Conservation (phyloP, 257 asterid genomes). For the Jaltomata sinuosa region DNA sequence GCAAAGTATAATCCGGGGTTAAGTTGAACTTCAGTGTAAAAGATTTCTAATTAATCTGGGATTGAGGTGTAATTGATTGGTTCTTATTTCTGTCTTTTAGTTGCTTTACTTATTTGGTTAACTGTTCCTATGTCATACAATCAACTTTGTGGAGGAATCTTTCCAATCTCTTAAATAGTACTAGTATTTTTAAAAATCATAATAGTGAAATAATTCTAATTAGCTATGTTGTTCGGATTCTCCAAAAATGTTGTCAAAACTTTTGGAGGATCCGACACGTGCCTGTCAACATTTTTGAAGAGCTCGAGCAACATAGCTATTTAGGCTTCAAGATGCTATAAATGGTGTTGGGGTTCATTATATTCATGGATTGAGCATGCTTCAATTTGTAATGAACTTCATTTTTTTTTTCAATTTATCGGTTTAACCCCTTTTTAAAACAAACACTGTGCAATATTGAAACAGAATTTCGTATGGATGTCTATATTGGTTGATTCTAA, state of each 20-base stretch:
- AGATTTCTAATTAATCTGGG: neutral
- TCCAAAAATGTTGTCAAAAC: too few species aligned
- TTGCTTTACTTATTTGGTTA: neutral
- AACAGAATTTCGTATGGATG: neutral
- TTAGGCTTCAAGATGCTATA: neutral
- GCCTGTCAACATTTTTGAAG: neutral
- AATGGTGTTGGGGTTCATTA: neutral
- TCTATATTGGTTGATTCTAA: neutral
- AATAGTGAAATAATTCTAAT: neutral
- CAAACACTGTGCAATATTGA: too few species aligned
- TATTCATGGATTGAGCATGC: neutral
- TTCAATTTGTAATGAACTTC: neutral
- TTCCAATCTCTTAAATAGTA: too few species aligned
- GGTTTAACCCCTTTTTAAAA: too few species aligned
- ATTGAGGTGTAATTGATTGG: neutral
- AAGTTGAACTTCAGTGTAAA: neutral
- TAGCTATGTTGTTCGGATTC: neutral
- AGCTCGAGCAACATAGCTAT: neutral
- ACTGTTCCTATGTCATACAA: neutral
- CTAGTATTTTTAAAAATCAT: too few species aligned
- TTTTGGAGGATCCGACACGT: too few species aligned
- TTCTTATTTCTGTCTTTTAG: neutral
- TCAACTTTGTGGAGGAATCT: neutral
- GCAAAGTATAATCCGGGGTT: neutral
- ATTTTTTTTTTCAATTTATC: too few species aligned